Evolutionary conservation across 306 rosid genomes (phyloP), one percentile per base, ranked within the genome.

Genomic region (Inga leiocalycina): DNA sequence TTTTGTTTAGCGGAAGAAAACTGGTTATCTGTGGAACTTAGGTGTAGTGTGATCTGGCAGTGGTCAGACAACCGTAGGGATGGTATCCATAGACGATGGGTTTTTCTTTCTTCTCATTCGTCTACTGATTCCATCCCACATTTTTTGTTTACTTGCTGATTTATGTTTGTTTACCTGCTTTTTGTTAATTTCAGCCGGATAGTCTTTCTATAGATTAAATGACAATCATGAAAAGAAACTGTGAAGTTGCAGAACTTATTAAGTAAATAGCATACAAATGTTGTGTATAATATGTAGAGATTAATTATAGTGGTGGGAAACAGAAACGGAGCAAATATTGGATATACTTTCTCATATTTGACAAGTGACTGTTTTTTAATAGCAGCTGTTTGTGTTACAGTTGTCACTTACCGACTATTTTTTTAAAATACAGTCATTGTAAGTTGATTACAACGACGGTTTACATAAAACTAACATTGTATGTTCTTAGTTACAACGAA

Each of bases 51-150:
- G 64, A 74, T 84, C 78, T 19, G 85, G 93, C 90, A 89, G 93
- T 94, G 94, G 93, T 97, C 93, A 94, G 97, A 94, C 98, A 94
- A 92, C 97, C 94, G 93, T 91, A 94, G 95, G 13, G 91, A 90
- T 94, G 96, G 86, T 85, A 80, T 94, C 97, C 97, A 92, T 96
- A 87, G 95, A 85, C 83, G 86, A 20, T 90, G 92, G 81, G 93
- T 24, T 87, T 24, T 48, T 48, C 13, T 66, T 30, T 39, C 9
- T 16, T 75, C 92, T 79, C 90, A 82, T n/a, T 76, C 39, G 46
- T 89, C 98, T 94, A 91, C 98, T 91, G 86, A 85, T 88, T 84
- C 90, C 95, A 88, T 88, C 93, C 82, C 92, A 91, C 87, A 92
- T 90, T 77, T 79, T 61, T 15, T 65, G 30, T 56, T 56, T 56